Conservation (phyloP, 441 rosid genomes). For the Gossypium lobatum region DNA sequence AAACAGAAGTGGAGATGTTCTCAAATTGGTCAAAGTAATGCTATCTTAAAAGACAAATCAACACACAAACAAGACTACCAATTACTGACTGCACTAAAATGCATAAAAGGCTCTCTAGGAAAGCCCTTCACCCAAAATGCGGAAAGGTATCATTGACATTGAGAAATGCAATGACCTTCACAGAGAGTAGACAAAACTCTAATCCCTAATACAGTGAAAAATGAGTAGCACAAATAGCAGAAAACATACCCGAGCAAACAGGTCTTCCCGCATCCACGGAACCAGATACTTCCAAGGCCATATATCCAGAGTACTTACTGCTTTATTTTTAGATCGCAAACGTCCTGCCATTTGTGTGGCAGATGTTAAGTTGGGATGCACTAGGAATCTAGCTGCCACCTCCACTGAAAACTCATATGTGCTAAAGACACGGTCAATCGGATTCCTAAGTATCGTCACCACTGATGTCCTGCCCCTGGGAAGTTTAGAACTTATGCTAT, state of each 20-base stretch:
- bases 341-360: slow-evolving; percentile 64
- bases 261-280: slow-evolving; percentile 98
- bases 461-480: slow-evolving; percentile 83
- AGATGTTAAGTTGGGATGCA: slow-evolving; percentile 89
- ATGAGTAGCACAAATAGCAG: neutral
- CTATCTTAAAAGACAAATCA: neutral
- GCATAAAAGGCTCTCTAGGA: neutral
- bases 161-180: neutral
- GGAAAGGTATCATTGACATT: neutral
- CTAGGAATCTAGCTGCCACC: slow-evolving; percentile 92
- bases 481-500: slow-evolving; percentile 85
- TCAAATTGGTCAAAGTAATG: neutral
- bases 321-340: slow-evolving; percentile 47
- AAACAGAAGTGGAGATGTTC: neutral
- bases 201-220: neutral
- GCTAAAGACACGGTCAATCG: slow-evolving; percentile 83
- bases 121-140: neutral
- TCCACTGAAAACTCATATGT: slow-evolving; percentile 91
- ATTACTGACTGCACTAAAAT: neutral
- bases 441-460: slow-evolving; percentile 87
- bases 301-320: slow-evolving; percentile 83
- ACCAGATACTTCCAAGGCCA: slow-evolving; percentile 99
- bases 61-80: neutral
- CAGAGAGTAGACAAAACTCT: neutral
- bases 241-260: slow-evolving; percentile 71